A percentile compares a stretch with the other conserved stretches of the same genome.
Conservation (phyloP, 2,329 filamentous ascomycete species). For the Fusarium piperis region DNA sequence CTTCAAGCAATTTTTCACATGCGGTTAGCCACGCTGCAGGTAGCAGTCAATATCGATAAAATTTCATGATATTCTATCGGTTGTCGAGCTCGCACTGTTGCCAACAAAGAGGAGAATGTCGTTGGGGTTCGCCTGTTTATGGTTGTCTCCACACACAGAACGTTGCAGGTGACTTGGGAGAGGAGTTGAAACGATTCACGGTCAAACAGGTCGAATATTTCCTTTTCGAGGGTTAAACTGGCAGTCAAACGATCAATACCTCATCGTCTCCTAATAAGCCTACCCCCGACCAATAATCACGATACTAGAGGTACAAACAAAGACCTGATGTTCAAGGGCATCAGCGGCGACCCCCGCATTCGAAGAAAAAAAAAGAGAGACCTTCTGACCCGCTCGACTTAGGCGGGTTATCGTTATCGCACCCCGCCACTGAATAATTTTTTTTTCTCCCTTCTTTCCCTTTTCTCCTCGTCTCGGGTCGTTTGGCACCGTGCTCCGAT, state of each 20-base stretch:
- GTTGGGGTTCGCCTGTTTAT: not conserved
- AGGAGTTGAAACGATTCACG: not conserved
- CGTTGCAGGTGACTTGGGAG: constrained; percentile 13
- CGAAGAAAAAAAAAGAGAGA: not conserved
- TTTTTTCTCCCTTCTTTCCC: constrained; percentile 18
- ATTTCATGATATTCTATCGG: not conserved
- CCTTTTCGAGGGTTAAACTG: not conserved
- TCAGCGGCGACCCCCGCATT: not conserved
- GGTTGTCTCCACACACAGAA: constrained; percentile 8
- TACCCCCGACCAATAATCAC: not conserved
- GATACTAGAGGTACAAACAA: not conserved
- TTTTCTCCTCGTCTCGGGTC: not conserved
- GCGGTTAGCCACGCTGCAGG: not conserved
- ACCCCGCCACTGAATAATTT: constrained; percentile 42
- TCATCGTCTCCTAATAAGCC: not conserved
- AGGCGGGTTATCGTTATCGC: constrained; percentile 54
- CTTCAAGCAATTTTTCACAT: not conserved
- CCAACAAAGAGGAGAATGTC: not conserved
- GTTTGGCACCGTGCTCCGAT: constrained; percentile 18
- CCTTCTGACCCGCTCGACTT: not conserved
- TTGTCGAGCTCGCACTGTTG: not conserved
- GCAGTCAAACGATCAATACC: not conserved
- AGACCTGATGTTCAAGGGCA: not conserved
- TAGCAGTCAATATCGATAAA: not conserved
- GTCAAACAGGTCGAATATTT: not conserved